Base-by-base conservation (phyloP, 2,329 filamentous ascomycete species). In the Epichloe uncinata region DNA sequence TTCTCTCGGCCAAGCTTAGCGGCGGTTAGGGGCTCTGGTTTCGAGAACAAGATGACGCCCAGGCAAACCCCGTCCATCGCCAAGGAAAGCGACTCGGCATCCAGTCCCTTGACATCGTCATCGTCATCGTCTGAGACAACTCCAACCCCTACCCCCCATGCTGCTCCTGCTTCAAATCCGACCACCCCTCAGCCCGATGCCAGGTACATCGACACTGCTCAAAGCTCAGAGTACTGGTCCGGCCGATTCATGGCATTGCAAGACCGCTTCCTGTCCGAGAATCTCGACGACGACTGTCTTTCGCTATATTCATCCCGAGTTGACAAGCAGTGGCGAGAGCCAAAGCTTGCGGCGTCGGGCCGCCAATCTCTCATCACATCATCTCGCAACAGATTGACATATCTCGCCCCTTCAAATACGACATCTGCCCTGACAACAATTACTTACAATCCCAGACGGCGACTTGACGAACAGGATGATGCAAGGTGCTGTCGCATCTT, bases 241-340 rank as follows among this genome's bases (percentile, higher is more conserved):
- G 81, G 81, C 16, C 76, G 81, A 38, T 82, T 83, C 58, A 65
- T 72, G 47, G 65, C 76, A 2, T 62, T 82, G 0, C 69, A 75
- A 47, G 79, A 84, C 62, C 71, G 69, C 16, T 61, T 62, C 15
- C 52, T 59, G 3, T 38, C 60, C 3, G 64, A 68, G 35, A 59
- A 58, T 2, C 58, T 63, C 16, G 51, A 52, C 2, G 52, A 53
- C 26, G 51, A 53, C 20, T 35, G 49, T 9, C 20, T 8, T 38
- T 47, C 16, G 13, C 47, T 36, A 13, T 36, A 18, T 47, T 41
- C 47, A 6, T 42, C 18, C 13, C 15, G 41, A 5, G 26, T 18
- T 15, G 30, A 43, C 15, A 34, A 20, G 13, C 36, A 22, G 38
- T 37, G 45, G 42, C 45, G 41, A 5, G 30, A 30, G 12, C 16